Base-by-base conservation (phyloP, 1,284 basidiomycete genomes). In the Kwoniella shivajii region DNA sequence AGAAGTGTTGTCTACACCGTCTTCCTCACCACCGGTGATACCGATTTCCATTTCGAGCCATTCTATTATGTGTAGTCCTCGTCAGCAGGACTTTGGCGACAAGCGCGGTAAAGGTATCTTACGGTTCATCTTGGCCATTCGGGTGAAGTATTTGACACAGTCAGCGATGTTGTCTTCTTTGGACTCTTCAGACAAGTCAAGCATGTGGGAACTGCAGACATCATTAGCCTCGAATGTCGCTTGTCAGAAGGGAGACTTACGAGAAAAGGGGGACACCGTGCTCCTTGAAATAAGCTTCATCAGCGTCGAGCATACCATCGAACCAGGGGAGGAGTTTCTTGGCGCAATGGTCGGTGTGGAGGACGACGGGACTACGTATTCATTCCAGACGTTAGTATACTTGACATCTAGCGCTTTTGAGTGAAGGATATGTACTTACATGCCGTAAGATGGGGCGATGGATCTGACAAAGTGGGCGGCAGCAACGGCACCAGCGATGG, bases 11-110 rank as follows among this genome's bases (percentile, higher is more conserved):
- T 96, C 92, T 53, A 99, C 95, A 78, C 95, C 95, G 75, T 99
- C 95, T 81, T 99, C 95, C 80, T 99, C 95, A 76, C 95, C 95
- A 78, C 95, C 96, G 59, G 96, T 99, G 82, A 99, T 99, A 76
- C 96, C 96, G 77, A 99, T 99, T 82, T 99, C 96, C 96, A 99
- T 99, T 85, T 99, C 96, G 79, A 99, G 92, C 93, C 93, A 99
- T 71, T 92, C 72, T 73, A 62, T 11, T 11, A 29, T 7, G 11
- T 1, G 6, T 13, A 47, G 29, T 6, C 11, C 16, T 16, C n/a
- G n/a, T 50, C 48, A 38, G 33, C 26, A 37, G 53, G 27, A 24
- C 26, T 18, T 14, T 46, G n/a, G 44, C 20, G 22, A n/a, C 22
- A 27, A 24, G 18, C 41, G n/a, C 24, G 34, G 20, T 22, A 38